These are phyloP conservation scores for Nakazawaea molendinolei DNA, from an alignment of 805 yeast species.

Conservation along the genomic window DNA sequence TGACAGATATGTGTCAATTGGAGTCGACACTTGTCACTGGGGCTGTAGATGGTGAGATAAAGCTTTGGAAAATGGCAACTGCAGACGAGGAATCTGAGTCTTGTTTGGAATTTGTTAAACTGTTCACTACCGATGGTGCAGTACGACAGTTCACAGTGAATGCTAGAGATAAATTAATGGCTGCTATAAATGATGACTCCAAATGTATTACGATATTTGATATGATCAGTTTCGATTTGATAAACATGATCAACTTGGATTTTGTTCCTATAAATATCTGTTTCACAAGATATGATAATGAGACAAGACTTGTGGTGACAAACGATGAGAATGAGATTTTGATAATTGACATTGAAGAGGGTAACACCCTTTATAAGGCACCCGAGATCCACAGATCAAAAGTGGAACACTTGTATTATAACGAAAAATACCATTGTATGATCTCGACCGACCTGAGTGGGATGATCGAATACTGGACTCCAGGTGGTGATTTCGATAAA, in stretches of 20 bases:
- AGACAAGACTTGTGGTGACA: constrained; percentile 14
- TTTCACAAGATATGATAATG: constrained; percentile 14
- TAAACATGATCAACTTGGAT: constrained; percentile 22
- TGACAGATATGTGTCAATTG: neutral
- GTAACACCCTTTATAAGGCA: constrained; percentile 11
- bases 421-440: constrained; percentile 18
- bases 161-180: constrained; percentile 20
- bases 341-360: constrained; percentile 17
- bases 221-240: constrained; percentile 28
- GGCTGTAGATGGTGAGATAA: constrained; percentile 27
- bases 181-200: constrained; percentile 18
- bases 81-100: constrained; percentile 4
- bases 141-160: constrained; percentile 15
- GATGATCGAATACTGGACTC: constrained; percentile 31
- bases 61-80: constrained; percentile 23
- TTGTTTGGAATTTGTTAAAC: constrained; percentile 26
- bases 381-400: constrained; percentile 19
- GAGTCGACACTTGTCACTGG: constrained; percentile 20
- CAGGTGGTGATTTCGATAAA: constrained; percentile 11
- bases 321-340: constrained; percentile 13
- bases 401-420: constrained; percentile 19
- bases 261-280: constrained; percentile 20
- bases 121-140: constrained; percentile 20
- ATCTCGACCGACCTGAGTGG: constrained; percentile 24
- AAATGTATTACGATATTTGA: constrained; percentile 27